Conservation (phyloP, 495 filamentous ascomycete genomes). For the Penicillium ochrochloron region DNA sequence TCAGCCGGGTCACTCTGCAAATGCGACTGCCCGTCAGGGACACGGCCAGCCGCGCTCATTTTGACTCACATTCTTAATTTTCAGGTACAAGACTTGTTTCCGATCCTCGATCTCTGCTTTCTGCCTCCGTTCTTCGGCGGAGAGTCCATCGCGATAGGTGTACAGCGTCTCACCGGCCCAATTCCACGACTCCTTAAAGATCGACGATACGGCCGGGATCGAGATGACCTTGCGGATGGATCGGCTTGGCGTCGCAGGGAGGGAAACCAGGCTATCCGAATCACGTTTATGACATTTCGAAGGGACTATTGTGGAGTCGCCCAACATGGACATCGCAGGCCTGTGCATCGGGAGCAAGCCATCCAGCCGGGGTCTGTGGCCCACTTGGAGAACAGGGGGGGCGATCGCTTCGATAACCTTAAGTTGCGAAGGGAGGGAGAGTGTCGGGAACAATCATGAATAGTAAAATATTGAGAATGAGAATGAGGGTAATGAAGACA, state of each 20-base stretch:
- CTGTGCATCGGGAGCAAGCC: conserved; percentile 36
- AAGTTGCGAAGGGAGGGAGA: neutral
- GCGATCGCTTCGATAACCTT: conserved; percentile 4
- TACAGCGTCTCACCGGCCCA: conserved; percentile 55
- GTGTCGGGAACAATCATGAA: neutral
- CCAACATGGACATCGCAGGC: conserved; percentile 41
- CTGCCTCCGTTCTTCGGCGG: conserved; percentile 56
- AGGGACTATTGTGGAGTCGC: conserved; percentile 41
- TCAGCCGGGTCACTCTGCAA: conserved; percentile 26
- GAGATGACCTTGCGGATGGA: conserved; percentile 37
- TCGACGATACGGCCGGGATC: conserved; percentile 41
- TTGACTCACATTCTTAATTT: conserved; percentile 62
- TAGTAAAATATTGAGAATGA: neutral
- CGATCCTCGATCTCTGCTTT: conserved; percentile 58
- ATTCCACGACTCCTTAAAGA: conserved; percentile 41
- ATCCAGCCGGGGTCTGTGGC: conserved; percentile 29
- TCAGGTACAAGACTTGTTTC: conserved; percentile 64
- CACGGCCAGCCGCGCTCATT: conserved; percentile 1
- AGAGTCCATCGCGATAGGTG: conserved; percentile 60
- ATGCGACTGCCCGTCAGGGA: conserved; percentile 17
- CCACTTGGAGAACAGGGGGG: conserved; percentile 9
- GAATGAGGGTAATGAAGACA: conserved; percentile 10
- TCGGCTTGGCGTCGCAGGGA: conserved; percentile 17
- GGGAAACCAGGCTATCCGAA: conserved; percentile 12
- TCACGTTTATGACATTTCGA: conserved; percentile 35